A percentile compares a stretch with the other conserved stretches of the same genome.
Evolutionary conservation across 2,329 filamentous ascomycete species (phyloP).

Genomic region (Colletotrichum cuscutae): DNA sequence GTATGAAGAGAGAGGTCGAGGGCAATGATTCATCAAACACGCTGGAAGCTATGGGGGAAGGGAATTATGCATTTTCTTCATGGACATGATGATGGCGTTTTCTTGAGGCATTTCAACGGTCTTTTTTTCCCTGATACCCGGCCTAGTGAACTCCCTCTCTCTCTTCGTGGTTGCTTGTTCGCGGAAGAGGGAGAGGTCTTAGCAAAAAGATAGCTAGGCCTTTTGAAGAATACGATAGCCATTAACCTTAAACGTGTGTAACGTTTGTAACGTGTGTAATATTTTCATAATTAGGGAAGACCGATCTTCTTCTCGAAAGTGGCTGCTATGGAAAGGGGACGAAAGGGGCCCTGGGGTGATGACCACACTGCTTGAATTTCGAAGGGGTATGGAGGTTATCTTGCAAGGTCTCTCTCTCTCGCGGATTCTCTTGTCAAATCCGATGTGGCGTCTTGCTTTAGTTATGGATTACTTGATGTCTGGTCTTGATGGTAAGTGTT

Average conservation of each 20-base stretch:
- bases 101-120: conserved; percentile 3
- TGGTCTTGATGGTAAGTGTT: too few relatives aligned
- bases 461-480: too few relatives aligned
- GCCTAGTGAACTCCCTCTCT: not conserved
- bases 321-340: not conserved
- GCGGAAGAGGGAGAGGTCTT: not conserved
- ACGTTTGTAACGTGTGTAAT: not conserved
- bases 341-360: too few relatives aligned
- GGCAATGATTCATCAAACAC: not conserved
- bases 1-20: not conserved
- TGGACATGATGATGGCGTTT: conserved; percentile 18
- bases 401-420: too few relatives aligned
- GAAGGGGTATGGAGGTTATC: not conserved
- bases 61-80: not conserved
- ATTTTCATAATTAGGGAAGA: not conserved
- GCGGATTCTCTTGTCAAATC: too few relatives aligned
- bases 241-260: not conserved
- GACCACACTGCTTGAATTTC: not conserved
- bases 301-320: not conserved
- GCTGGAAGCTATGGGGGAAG: not conserved
- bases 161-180: not conserved
- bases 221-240: conserved; percentile 8
- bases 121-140: conserved; percentile 25
- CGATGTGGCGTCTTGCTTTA: too few relatives aligned
- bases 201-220: conserved; percentile 16